phyloP scores from a whole-genome alignment of 768 basidiomycete genomes.

The Boletus sensibilis region DNA sequence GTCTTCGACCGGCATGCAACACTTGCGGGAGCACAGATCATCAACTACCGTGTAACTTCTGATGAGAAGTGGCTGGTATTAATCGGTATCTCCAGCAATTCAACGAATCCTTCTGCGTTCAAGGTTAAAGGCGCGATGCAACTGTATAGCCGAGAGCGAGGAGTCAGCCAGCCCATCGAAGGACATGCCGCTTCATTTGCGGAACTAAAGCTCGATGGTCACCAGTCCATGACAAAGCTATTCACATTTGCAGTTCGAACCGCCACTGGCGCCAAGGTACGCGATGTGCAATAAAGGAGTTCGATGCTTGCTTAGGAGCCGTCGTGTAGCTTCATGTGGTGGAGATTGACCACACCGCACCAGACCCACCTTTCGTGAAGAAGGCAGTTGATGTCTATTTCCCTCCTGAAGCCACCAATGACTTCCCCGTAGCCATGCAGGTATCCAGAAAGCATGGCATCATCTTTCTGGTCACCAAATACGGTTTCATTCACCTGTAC shows the following conservation, averaged over 20 bases:
- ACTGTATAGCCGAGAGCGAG: conserved; percentile 88
- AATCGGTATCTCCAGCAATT: conserved; percentile 90
- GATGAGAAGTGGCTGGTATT: conserved; percentile 99
- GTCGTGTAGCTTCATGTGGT: conserved; percentile 85
- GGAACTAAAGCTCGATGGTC: conserved; percentile 86
- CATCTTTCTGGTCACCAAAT: conserved; percentile 96
- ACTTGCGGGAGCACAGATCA: conserved; percentile 94
- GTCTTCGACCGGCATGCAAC: conserved; percentile 95
- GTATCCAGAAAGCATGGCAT: conserved; percentile 97
- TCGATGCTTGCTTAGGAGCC: conserved; percentile 6
- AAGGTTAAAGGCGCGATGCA: conserved; percentile 99
- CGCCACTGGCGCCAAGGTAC: conserved; percentile 95
- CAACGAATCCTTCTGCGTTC: conserved; percentile 92
- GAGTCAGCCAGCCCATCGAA: conserved; percentile 96
- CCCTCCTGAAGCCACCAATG: conserved; percentile 95
- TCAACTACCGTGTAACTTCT: conserved; percentile 90
- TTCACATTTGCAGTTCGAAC: conserved; percentile 96
- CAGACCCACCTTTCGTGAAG: conserved; percentile 92
- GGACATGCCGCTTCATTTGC: conserved; percentile 98
- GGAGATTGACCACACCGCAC: conserved; percentile 93
- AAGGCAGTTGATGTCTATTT: conserved; percentile 99
- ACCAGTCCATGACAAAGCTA: conserved; percentile 80
- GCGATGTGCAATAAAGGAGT: conserved; percentile 20
- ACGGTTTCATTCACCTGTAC: conserved; percentile 98
- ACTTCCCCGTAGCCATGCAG: conserved; percentile 99